These are phyloP conservation scores for Magnusiomyces tetraspermus DNA, from an alignment of 1,139 yeast species.

Conservation along the genomic window DNA sequence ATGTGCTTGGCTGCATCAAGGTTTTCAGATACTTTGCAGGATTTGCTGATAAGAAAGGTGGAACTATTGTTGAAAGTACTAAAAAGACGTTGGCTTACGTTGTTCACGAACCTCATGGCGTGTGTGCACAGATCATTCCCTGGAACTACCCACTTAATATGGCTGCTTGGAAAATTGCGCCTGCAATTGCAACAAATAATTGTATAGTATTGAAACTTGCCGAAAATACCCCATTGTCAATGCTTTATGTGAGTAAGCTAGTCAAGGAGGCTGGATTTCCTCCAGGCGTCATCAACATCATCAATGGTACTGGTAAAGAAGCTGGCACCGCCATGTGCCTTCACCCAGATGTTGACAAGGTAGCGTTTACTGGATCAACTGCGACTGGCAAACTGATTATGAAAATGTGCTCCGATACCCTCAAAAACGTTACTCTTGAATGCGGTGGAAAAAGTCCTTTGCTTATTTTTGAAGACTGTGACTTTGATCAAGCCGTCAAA, in stretches of 20 bases:
- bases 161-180: conserved; percentile 67
- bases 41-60: conserved; percentile 73
- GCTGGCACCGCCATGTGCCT: conserved; percentile 65
- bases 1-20: conserved; percentile 49
- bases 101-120: conserved; percentile 68
- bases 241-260: conserved; percentile 54
- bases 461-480: conserved; percentile 64
- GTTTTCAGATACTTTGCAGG: conserved; percentile 58
- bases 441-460: conserved; percentile 83
- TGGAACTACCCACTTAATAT: conserved; percentile 84
- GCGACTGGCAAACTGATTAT: conserved; percentile 63
- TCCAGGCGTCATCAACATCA: conserved; percentile 66
- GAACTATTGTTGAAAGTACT: conserved; percentile 58
- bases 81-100: conserved; percentile 52
- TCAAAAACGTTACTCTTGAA: conserved; percentile 76
- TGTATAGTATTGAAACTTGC: conserved; percentile 68
- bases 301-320: conserved; percentile 64
- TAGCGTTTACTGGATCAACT: conserved; percentile 84
- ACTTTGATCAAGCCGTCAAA: conserved; percentile 52
- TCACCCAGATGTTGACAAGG: conserved; percentile 63
- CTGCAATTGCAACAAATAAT: conserved; percentile 75
- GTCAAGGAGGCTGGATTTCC: conserved; percentile 67
- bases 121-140: conserved; percentile 82
- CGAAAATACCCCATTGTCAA: conserved; percentile 69
- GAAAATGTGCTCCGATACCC: conserved; percentile 54